Conservation (phyloP, 2,329 filamentous ascomycete genomes). For the Chrysoporthe austroafricana region DNA sequence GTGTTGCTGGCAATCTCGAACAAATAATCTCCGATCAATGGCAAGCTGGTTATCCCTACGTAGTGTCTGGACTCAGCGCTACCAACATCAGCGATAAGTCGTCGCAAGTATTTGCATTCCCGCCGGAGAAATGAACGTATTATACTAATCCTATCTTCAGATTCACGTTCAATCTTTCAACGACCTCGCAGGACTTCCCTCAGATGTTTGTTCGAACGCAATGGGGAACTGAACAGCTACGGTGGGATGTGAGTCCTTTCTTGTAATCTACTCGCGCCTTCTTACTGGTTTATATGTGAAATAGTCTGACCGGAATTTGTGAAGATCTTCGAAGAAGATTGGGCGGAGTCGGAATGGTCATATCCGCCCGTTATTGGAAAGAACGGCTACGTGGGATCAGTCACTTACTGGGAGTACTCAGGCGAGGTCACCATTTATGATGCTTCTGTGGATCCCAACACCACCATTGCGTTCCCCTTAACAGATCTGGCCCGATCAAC, state of each 20-base stretch:
- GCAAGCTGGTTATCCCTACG: slow-evolving; percentile 24
- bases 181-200: slow-evolving; percentile 34
- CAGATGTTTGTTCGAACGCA: slow-evolving; percentile 29
- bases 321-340: slow-evolving; percentile 34
- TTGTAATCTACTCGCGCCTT: not conserved
- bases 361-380: slow-evolving; percentile 37
- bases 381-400: slow-evolving; percentile 30
- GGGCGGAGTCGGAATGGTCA: slow-evolving; percentile 34
- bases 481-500: slow-evolving; percentile 14
- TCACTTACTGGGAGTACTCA: slow-evolving; percentile 20
- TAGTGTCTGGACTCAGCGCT: slow-evolving; percentile 17
- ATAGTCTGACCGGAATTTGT: not conserved
- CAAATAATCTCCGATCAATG: slow-evolving; percentile 11
- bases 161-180: slow-evolving; percentile 35
- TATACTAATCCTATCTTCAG: slow-evolving; percentile 13
- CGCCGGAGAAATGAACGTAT: not conserved
- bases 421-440: slow-evolving; percentile 19
- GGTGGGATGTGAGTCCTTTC: slow-evolving; percentile 34
- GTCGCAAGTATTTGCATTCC: slow-evolving; percentile 24
- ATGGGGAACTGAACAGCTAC: slow-evolving; percentile 35
- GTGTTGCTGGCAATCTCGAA: not conserved
- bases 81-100: slow-evolving; percentile 26
- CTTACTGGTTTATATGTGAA: too few species aligned
- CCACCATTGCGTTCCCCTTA: slow-evolving; percentile 18
- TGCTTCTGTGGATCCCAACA: slow-evolving; percentile 11